These are phyloP conservation scores for Naegleria gruberi DNA, from an alignment of 208 protist species.

Conservation along the genomic window DNA sequence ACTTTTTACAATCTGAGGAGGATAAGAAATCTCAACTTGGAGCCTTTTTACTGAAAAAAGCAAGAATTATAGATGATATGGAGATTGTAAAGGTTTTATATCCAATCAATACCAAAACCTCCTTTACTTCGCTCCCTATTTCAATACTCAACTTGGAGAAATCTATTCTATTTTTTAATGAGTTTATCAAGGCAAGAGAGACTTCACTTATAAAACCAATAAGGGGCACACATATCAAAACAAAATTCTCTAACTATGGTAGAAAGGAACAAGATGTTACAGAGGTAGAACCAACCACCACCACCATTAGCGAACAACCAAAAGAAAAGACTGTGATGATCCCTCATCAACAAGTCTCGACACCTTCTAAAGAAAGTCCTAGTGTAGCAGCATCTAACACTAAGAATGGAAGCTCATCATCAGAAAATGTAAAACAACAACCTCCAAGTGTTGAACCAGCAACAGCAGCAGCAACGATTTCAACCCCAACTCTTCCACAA, in stretches of 20 bases:
- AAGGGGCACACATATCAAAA: not conserved
- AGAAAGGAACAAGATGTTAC: too few relatives aligned
- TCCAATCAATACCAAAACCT: not conserved
- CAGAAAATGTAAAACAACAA: not conserved
- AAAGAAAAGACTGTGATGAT: not conserved
- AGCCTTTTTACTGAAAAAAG: too few relatives aligned
- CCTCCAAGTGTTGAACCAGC: not conserved
- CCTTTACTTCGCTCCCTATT: not conserved
- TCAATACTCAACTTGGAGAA: not conserved
- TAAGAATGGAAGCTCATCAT: too few relatives aligned
- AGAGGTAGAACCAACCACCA: too few relatives aligned
- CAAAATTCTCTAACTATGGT: too few relatives aligned
- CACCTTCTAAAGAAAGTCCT: too few relatives aligned
- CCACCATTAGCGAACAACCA: too few relatives aligned
- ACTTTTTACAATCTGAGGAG: not conserved
- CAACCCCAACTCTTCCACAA: not conserved
- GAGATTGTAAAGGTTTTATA: not conserved
- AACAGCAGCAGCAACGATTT: not conserved
- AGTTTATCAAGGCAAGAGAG: not conserved
- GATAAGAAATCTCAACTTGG: too few relatives aligned
- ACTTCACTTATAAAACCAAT: not conserved
- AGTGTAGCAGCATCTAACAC: too few relatives aligned
- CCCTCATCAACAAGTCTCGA: not conserved
- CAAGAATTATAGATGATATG: not conserved
- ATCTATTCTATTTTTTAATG: not conserved